Conservation (phyloP, 768 basidiomycete genomes). For the Boletellus sp. region DNA sequence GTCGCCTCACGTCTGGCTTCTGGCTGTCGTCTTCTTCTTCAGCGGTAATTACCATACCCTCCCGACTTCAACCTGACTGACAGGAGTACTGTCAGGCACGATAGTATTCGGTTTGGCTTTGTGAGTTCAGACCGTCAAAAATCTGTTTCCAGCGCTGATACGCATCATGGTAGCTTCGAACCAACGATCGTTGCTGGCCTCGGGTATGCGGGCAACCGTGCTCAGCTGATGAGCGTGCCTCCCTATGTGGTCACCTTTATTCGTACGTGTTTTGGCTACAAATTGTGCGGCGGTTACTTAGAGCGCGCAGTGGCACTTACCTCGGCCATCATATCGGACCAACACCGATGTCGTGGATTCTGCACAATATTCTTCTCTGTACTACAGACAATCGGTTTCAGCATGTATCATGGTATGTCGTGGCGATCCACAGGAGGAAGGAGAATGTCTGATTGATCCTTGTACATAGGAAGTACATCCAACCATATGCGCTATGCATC, state of each 20-base stretch:
- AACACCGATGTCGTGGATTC: constrained; percentile 48
- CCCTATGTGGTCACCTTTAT: constrained; percentile 50
- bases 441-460: background rate
- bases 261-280: constrained; percentile 29
- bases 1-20: constrained; percentile 54
- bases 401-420: constrained; percentile 48
- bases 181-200: constrained; percentile 68
- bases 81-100: constrained; percentile 11
- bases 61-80: background rate
- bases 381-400: constrained; percentile 48
- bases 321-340: constrained; percentile 50
- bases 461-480: constrained; percentile 27
- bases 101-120: constrained; percentile 18
- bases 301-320: constrained; percentile 32
- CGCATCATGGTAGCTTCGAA: constrained; percentile 48
- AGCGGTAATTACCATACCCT: constrained; percentile 35
- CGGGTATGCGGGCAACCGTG: constrained; percentile 49
- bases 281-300: background rate
- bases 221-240: constrained; percentile 62
- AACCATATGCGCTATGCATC: constrained; percentile 47
- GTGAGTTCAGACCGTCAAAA: constrained; percentile 12
- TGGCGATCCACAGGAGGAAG: background rate
- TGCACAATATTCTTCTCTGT: constrained; percentile 42
- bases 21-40: constrained; percentile 50
- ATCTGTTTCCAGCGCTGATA: too few species aligned